Evolutionary conservation across 139 green algal species (phyloP).

Genomic region (Gonium pectorale): DNA sequence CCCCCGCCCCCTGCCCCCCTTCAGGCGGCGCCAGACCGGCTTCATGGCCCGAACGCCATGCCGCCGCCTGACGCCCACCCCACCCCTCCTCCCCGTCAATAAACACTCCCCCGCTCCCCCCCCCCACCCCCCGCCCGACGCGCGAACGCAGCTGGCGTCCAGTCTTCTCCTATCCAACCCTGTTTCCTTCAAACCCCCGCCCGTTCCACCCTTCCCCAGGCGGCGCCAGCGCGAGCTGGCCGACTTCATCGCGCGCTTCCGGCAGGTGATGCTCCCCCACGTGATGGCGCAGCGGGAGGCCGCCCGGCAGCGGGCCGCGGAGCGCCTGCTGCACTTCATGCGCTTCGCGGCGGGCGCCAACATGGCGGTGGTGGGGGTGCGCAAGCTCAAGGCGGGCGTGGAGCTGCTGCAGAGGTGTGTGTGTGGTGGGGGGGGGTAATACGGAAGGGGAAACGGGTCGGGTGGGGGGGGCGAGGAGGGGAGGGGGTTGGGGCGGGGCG

Average conservation of each 20-base stretch:
- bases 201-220: neutral
- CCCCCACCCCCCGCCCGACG: too few relatives aligned
- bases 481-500: neutral
- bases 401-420: slow-evolving; percentile 20
- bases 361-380: slow-evolving; percentile 38
- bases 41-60: too few relatives aligned
- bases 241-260: slow-evolving; percentile 32
- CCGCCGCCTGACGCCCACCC: too few relatives aligned
- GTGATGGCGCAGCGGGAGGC: neutral
- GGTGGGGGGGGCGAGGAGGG: neutral
- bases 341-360: slow-evolving; percentile 16
- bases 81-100: too few relatives aligned
- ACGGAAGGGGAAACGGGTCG: neutral
- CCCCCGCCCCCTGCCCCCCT: too few relatives aligned
- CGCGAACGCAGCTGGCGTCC: too few relatives aligned
- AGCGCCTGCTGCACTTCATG: slow-evolving; percentile 34
- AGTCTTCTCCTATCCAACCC: neutral
- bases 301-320: slow-evolving; percentile 10
- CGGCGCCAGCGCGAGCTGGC: slow-evolving; percentile 42
- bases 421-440: neutral
- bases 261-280: slow-evolving; percentile 13
- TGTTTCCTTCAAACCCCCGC: neutral
- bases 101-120: too few relatives aligned
- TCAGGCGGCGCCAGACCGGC: too few relatives aligned
- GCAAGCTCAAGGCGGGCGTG: slow-evolving; percentile 29